phyloP scores from a whole-genome alignment of 1,284 basidiomycete genomes.

The Marasmius tenuissimus region DNA sequence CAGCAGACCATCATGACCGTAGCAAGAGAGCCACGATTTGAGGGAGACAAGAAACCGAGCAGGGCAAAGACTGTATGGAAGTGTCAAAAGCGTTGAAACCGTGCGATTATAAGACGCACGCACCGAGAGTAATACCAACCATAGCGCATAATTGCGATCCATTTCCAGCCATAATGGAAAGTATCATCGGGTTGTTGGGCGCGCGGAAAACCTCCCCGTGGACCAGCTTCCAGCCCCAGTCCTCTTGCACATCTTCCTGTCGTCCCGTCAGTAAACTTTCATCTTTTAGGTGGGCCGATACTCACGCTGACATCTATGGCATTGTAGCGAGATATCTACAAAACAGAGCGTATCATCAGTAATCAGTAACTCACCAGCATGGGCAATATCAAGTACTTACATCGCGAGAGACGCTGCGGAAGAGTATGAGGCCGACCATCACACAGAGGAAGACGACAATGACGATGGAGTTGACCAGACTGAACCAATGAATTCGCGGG shows the following conservation, averaged over 20 bases:
- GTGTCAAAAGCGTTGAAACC: no score
- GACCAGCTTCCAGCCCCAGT: conserved; percentile 97
- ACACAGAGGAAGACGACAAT: conserved; percentile 89
- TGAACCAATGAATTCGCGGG: conserved; percentile 88
- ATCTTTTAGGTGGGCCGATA: conserved; percentile 7
- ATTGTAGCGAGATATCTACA: conserved; percentile 93
- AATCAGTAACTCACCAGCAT: conserved; percentile 33
- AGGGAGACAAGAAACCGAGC: conserved; percentile 96
- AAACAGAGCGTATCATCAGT: conserved; percentile 17
- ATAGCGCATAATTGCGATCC: conserved; percentile 90
- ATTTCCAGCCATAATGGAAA: conserved; percentile 88
- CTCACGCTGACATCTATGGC: conserved; percentile 87
- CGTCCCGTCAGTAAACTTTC: conserved; percentile 10
- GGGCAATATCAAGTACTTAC: conserved; percentile 51
- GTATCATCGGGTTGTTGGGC: conserved; percentile 75
- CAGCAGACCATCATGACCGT: conserved; percentile 97
- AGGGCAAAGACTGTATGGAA: conserved; percentile 78
- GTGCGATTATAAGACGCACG: conserved; percentile 13
- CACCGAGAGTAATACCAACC: conserved; percentile 86
- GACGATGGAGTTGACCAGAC: conserved; percentile 90
- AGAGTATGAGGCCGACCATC: conserved; percentile 92
- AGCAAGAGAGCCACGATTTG: conserved; percentile 91
- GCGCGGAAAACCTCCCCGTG: conserved; percentile 96
- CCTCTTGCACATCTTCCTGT: conserved; percentile 95
- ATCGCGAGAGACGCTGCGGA: conserved; percentile 87